Conservation (phyloP, 2,329 filamentous ascomycete species). For the Trichoderma sp. region DNA sequence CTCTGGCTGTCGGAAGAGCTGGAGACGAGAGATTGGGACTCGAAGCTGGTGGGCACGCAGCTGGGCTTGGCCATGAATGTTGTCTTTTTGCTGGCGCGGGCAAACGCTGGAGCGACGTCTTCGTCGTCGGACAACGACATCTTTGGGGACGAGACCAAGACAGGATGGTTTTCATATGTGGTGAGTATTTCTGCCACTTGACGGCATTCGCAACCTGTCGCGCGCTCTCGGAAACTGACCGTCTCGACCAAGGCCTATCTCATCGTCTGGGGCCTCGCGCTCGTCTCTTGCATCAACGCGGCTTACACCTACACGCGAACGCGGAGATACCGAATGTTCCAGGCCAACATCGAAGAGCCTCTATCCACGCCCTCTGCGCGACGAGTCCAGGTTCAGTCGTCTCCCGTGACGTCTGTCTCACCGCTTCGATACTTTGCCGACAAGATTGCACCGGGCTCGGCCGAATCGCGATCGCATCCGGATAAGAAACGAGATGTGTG, state of each 20-base stretch:
- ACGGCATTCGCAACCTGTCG: conserved; percentile 24
- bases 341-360: conserved; percentile 74
- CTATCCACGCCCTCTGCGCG: conserved; percentile 82
- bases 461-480: conserved; percentile 82
- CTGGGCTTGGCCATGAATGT: conserved; percentile 78
- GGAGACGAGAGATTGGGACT: conserved; percentile 88
- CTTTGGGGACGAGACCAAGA: conserved; percentile 71
- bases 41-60: conserved; percentile 73
- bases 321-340: conserved; percentile 88
- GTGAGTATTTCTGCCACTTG: conserved; percentile 42
- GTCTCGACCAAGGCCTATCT: conserved; percentile 59
- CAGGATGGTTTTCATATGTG: conserved; percentile 63
- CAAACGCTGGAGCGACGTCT: conserved; percentile 61
- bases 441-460: conserved; percentile 66
- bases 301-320: conserved; percentile 79
- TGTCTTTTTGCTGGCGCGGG: conserved; percentile 77
- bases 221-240: conserved; percentile 13
- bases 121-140: conserved; percentile 69
- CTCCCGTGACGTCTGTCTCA: conserved; percentile 69
- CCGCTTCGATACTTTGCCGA: conserved; percentile 74
- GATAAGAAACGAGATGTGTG: conserved; percentile 84
- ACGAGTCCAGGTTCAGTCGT: conserved; percentile 85
- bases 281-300: conserved; percentile 72
- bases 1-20: conserved; percentile 92
- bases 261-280: conserved; percentile 68